These are phyloP conservation scores for Rutidosis leptorrhynchoides DNA, from an alignment of 129 eudicot genomes.

Conservation along the genomic window DNA sequence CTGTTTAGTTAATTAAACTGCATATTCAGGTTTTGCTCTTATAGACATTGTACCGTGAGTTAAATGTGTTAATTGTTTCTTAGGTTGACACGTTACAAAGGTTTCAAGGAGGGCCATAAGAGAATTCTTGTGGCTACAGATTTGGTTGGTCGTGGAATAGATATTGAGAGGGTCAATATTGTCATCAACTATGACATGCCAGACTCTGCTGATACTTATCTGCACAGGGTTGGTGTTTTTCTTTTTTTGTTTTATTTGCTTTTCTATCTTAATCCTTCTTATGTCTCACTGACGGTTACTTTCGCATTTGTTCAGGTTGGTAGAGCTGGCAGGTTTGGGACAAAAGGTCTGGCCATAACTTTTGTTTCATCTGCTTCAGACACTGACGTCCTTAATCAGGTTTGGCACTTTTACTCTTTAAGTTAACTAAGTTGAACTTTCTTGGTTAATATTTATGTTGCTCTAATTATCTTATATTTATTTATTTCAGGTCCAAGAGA, in stretches of 20 bases:
- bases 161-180: slow-evolving; percentile 87
- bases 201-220: slow-evolving; percentile 91
- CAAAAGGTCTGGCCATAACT: slow-evolving; percentile 95
- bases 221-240: slow-evolving; percentile 57
- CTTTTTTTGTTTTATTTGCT: neutral
- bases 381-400: slow-evolving; percentile 92
- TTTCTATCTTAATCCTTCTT: neutral
- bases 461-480: neutral
- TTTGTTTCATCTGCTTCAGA: slow-evolving; percentile 86
- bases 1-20: too few species aligned
- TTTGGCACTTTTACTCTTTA: slow-evolving; percentile 1
- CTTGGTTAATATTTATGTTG: neutral
- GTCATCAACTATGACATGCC: too few species aligned
- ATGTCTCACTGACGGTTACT: neutral
- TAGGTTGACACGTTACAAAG: slow-evolving; percentile 88
- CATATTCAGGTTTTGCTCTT: too few species aligned
- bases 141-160: slow-evolving; percentile 96
- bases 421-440: too few species aligned
- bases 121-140: slow-evolving; percentile 94
- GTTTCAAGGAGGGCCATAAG: slow-evolving; percentile 92
- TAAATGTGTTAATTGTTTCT: neutral
- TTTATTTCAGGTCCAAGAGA: slow-evolving; percentile 74
- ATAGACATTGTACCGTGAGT: too few species aligned
- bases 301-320: slow-evolving; percentile 56
- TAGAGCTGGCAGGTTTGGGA: too few species aligned